A percentile compares a stretch with the other conserved stretches of the same genome.
These are phyloP conservation scores for Hippophae tibetana DNA, from an alignment of 306 rosid genomes.

Conservation along the genomic window DNA sequence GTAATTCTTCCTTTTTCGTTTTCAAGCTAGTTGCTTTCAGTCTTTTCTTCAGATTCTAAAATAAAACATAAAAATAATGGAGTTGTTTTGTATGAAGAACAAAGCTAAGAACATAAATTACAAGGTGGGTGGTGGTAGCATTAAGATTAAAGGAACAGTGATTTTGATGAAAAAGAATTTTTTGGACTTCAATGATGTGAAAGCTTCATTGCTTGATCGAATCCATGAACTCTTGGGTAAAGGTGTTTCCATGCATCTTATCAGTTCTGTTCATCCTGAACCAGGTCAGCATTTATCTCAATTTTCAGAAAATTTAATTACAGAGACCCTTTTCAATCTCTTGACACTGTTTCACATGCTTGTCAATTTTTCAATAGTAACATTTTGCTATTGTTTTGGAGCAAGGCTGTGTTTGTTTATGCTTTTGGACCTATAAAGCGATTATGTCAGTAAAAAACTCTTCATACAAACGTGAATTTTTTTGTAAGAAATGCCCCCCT, in stretches of 20 bases:
- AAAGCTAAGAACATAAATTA: conserved; percentile 8
- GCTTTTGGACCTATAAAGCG: too few species aligned
- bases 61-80: conserved; percentile 15
- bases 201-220: conserved; percentile 60
- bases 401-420: too few species aligned
- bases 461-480: too few species aligned
- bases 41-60: conserved; percentile 10
- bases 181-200: conserved; percentile 57
- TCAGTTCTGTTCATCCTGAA: conserved; percentile 42
- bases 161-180: conserved; percentile 65
- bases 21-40: background rate
- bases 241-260: conserved; percentile 70
- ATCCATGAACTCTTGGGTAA: conserved; percentile 70
- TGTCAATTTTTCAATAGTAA: too few species aligned
- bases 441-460: too few species aligned
- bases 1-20: background rate
- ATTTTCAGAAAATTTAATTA: too few species aligned
- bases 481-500: too few species aligned
- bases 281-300: conserved; percentile 37
- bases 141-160: conserved; percentile 47
- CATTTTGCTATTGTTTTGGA: too few species aligned
- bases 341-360: too few species aligned
- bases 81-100: conserved; percentile 18
- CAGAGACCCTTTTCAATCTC: too few species aligned
- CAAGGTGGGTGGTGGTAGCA: conserved; percentile 15